phyloP scores from a whole-genome alignment of 805 yeast species.

The Schizosaccharomyces osmophilus region DNA sequence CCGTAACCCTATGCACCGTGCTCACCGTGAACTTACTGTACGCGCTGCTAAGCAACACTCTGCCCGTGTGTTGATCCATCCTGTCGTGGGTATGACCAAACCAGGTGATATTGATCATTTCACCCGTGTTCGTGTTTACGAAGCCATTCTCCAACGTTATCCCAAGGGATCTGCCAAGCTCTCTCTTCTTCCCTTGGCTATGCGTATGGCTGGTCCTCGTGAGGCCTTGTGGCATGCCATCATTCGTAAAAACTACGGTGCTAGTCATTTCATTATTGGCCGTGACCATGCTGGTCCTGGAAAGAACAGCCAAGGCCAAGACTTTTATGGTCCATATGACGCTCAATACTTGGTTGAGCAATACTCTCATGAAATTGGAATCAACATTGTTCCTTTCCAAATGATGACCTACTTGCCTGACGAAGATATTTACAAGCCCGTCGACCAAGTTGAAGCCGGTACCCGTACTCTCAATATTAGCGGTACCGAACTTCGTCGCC shows the following conservation, averaged over 20 bases:
- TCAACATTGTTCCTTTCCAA: constrained; percentile 84
- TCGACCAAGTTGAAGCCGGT: constrained; percentile 63
- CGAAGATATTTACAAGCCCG: constrained; percentile 82
- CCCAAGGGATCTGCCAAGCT: constrained; percentile 85
- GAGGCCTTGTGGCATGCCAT: constrained; percentile 97
- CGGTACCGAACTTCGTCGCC: constrained; percentile 80
- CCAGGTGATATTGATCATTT: constrained; percentile 97
- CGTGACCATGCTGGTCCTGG: constrained; percentile 98
- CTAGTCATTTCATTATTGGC: constrained; percentile 90
- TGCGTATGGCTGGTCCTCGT: constrained; percentile 98
- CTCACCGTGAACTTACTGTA: constrained; percentile 86
- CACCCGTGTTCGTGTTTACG: constrained; percentile 86
- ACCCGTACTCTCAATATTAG: constrained; percentile 72
- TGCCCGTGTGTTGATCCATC: constrained; percentile 74
- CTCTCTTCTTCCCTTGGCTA: constrained; percentile 74
- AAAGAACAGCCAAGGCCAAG: constrained; percentile 61
- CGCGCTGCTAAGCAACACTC: constrained; percentile 87
- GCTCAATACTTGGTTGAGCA: constrained; percentile 73
- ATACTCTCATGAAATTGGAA: constrained; percentile 52
- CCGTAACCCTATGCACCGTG: constrained; percentile 96
- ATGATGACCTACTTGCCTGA: constrained; percentile 93
- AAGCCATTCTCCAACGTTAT: constrained; percentile 72
- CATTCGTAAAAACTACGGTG: constrained; percentile 88
- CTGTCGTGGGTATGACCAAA: constrained; percentile 88
- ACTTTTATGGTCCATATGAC: constrained; percentile 90